phyloP scores from a whole-genome alignment of 2,329 filamentous ascomycete genomes.

The Capronia coronata region DNA sequence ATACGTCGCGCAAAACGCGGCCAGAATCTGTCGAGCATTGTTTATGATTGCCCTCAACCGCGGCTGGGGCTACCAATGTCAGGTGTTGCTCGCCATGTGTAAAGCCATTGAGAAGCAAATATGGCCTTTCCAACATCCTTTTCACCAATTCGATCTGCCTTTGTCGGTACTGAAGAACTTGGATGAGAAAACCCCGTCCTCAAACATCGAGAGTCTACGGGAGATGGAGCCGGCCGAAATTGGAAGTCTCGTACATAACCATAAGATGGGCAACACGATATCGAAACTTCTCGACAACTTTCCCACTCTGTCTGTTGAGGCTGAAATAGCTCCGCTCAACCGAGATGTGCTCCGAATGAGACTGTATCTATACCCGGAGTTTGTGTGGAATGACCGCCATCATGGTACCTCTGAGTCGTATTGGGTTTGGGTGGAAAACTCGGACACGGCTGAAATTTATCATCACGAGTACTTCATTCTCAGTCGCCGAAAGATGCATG shows the following conservation, averaged over 20 bases:
- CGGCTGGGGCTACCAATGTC: slow-evolving; percentile 90
- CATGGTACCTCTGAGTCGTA: slow-evolving; percentile 94
- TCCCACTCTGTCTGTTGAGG: slow-evolving; percentile 82
- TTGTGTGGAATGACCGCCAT: slow-evolving; percentile 86
- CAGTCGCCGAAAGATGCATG: slow-evolving; percentile 78
- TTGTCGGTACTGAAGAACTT: slow-evolving; percentile 76
- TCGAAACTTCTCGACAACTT: slow-evolving; percentile 80
- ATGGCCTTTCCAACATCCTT: slow-evolving; percentile 90
- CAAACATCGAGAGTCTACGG: slow-evolving; percentile 72
- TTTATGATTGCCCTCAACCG: slow-evolving; percentile 98
- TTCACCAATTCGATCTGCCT: slow-evolving; percentile 89
- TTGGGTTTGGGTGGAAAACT: slow-evolving; percentile 99
- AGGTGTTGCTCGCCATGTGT: slow-evolving; percentile 82
- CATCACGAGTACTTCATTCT: slow-evolving; percentile 97
- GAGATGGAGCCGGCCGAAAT: slow-evolving; percentile 94
- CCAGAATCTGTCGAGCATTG: slow-evolving; percentile 84
- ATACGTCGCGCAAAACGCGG: slow-evolving; percentile 92
- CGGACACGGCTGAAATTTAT: slow-evolving; percentile 93
- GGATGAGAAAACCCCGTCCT: slow-evolving; percentile 66
- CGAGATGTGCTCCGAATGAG: slow-evolving; percentile 89
- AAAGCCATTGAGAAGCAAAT: slow-evolving; percentile 96
- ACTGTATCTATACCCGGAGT: slow-evolving; percentile 79
- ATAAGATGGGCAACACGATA: slow-evolving; percentile 76
- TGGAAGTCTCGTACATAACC: slow-evolving; percentile 83
- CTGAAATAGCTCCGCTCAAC: slow-evolving; percentile 91